These are phyloP conservation scores for Eleusine indica DNA, from an alignment of 176 grass and related monocot genomes.

Conservation along the genomic window DNA sequence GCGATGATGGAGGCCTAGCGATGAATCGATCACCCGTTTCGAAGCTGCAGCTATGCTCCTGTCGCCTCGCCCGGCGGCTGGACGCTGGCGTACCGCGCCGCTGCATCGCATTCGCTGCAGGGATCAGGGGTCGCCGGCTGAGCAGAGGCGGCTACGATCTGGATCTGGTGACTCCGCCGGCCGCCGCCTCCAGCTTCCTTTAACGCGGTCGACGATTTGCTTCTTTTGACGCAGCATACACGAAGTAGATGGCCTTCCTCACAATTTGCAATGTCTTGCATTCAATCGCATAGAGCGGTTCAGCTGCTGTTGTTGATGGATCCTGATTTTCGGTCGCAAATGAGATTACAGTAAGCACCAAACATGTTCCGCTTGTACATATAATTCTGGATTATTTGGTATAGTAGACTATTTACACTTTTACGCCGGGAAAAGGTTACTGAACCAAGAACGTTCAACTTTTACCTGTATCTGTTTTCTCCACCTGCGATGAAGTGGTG, in stretches of 20 bases:
- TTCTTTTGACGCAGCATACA: neutral
- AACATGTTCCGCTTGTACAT: neutral
- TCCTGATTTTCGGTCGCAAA: neutral
- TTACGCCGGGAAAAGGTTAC: neutral
- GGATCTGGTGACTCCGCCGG: neutral
- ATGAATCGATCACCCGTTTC: too few relatives aligned
- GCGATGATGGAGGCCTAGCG: too few relatives aligned
- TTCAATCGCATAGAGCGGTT: neutral
- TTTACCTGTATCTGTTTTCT: neutral
- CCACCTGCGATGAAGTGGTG: neutral
- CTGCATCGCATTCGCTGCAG: too few relatives aligned
- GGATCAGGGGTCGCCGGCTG: too few relatives aligned
- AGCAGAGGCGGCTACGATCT: neutral
- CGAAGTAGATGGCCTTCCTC: neutral
- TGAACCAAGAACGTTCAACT: neutral
- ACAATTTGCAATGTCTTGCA: neutral
- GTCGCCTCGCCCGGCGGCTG: neutral
- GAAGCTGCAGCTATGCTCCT: neutral
- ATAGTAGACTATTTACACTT: constrained; percentile 3
- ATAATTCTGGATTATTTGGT: too few relatives aligned
- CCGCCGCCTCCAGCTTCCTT: neutral
- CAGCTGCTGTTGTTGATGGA: neutral
- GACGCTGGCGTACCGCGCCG: too few relatives aligned
- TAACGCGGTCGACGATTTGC: neutral
- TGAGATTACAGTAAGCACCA: neutral